Conservation (phyloP, 2,329 filamentous ascomycete genomes). For the Akanthomyces dipterigenus region DNA sequence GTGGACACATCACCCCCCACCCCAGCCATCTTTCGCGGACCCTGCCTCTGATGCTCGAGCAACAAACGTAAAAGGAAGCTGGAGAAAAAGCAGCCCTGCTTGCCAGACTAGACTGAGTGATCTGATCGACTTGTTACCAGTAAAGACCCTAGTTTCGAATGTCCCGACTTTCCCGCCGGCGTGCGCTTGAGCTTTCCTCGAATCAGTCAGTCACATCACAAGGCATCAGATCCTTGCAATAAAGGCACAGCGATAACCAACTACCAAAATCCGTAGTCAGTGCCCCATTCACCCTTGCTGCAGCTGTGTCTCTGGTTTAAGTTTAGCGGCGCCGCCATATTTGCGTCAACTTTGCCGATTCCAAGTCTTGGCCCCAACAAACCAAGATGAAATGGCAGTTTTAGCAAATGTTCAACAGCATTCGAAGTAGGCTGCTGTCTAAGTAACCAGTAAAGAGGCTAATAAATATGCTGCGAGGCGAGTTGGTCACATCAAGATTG, state of each 20-base stretch:
- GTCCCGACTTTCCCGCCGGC: neutral
- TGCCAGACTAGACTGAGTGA: no score
- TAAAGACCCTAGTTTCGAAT: no score
- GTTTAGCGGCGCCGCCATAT: neutral
- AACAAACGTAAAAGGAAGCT: neutral
- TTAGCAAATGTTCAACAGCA: neutral
- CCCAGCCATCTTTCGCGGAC: neutral
- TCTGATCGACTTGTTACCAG: no score
- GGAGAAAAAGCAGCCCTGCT: no score
- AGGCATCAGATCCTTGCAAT: neutral
- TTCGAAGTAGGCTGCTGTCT: neutral
- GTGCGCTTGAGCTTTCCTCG: neutral
- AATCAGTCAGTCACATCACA: no score
- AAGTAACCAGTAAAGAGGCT: no score
- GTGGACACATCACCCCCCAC: neutral
- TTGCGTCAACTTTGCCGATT: neutral
- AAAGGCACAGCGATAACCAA: neutral
- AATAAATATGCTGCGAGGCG: no score
- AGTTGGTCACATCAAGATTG: no score
- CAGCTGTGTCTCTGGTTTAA: neutral
- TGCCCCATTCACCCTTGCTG: neutral
- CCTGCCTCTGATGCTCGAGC: neutral
- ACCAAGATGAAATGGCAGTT: neutral
- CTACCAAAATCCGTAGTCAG: no score
- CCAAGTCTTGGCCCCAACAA: neutral